Base-by-base conservation (phyloP, 164 flowering plant species). In the Sextonia rubra region DNA sequence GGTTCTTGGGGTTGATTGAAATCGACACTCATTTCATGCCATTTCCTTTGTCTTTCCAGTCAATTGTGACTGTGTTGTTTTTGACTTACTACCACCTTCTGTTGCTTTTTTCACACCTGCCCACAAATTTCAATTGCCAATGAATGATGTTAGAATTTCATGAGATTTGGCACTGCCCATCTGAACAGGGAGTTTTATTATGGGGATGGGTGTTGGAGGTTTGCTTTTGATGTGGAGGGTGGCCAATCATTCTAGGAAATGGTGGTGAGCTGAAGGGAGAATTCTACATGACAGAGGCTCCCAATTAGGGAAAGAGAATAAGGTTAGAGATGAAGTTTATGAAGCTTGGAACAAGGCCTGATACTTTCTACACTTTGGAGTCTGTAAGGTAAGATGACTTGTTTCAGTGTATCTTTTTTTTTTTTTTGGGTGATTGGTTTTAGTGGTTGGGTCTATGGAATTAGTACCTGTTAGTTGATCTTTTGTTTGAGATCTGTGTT, bases 261-360 rank as follows among this genome's bases (percentile, higher is more conserved):
- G n/a, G 58, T 52, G 58, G n/a, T 15, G 58, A 52, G 58, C 14
- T 52, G 20, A 20, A 52, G 58, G n/a, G 20, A 52, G 58, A 52
- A 52, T 52, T 52, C 58, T 12, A 18, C 58, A 52, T 52, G 58
- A 15, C 14, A 52, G 20, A 52, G 58, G 58, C 58, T 15, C 6
- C 6, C 58, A 52, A 12, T 52, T 52, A 26, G 26, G 25, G 23
- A 23, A 12, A 29, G 48, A 23, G 12, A 49, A 49, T 18, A 74
- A 76, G 61, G 52, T 37, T 58, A 84, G 84, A 74, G 74, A 95
- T 95, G 99, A 95, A 95, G 94, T 95, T 89, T 70, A 95, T 95
- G 99, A 91, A 95, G 77, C 91, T 95, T 67, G 99, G 99, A 72
- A 90, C 92, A 75, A 86, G 96, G 67, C 96, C 99, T 3, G 99